Conservation (phyloP, 2,329 filamentous ascomycete species). For the Xenosphaeropsis pyriputrescens region DNA sequence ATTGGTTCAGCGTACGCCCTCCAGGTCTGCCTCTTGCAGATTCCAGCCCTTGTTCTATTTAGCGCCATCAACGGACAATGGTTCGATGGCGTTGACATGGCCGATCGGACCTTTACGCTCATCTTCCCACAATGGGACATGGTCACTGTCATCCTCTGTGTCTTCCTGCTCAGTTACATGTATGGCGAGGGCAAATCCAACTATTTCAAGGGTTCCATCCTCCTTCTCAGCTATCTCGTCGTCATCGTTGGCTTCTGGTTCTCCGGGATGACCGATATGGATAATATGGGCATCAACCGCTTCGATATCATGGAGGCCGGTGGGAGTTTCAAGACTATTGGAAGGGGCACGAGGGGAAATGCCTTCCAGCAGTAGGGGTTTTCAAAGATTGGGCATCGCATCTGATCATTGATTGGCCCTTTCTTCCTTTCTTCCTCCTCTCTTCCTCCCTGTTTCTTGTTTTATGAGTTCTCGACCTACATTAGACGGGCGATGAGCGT, state of each 20-base stretch:
- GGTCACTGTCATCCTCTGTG: slow-evolving; percentile 89
- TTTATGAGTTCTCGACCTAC: no score
- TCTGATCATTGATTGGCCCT: no score
- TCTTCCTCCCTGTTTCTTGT: no score
- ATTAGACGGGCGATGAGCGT: no score
- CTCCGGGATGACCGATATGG: slow-evolving; percentile 34
- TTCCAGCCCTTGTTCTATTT: slow-evolving; percentile 84
- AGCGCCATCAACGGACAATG: slow-evolving; percentile 57
- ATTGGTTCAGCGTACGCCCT: slow-evolving; percentile 95
- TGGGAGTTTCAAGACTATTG: slow-evolving; percentile 18
- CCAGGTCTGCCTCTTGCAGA: slow-evolving; percentile 89
- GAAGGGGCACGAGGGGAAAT: slow-evolving; percentile 12
- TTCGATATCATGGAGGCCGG: slow-evolving; percentile 19
- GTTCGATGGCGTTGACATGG: slow-evolving; percentile 35
- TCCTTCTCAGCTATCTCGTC: slow-evolving; percentile 85
- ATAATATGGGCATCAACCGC: slow-evolving; percentile 15
- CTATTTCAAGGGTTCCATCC: slow-evolving; percentile 97
- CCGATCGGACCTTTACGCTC: slow-evolving; percentile 60
- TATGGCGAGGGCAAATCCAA: slow-evolving; percentile 99
- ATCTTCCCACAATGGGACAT: slow-evolving; percentile 99
- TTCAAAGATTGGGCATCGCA: background rate
- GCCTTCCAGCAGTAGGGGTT: slow-evolving; percentile 15
- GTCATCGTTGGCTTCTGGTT: slow-evolving; percentile 88
- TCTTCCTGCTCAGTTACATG: slow-evolving; percentile 94
- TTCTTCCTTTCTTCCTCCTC: no score